phyloP scores from a whole-genome alignment of 2,329 filamentous ascomycete species.

The Pseudopithomyces chartarum region DNA sequence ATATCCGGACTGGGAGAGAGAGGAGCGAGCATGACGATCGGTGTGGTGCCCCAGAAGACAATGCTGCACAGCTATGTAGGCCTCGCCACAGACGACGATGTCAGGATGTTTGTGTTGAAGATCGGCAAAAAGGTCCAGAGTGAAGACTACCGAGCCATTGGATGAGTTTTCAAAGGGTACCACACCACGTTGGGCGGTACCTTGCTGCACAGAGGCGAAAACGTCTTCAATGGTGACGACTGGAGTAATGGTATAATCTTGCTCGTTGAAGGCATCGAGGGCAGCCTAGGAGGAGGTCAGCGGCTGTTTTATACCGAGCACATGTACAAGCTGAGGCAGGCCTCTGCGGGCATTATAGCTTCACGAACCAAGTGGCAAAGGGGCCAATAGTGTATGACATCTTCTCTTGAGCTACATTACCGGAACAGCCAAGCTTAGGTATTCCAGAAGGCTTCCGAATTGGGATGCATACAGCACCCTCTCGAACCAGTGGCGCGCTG shows the following conservation, averaged over 20 bases:
- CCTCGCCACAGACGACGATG: constrained; percentile 79
- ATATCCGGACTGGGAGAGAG: background rate
- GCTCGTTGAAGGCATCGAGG: constrained; percentile 53
- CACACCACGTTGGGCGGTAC: constrained; percentile 71
- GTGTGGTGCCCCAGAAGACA: constrained; percentile 69
- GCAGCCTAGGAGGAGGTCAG: constrained; percentile 53
- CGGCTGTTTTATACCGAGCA: background rate
- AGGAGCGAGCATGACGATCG: constrained; percentile 5
- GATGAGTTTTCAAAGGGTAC: constrained; percentile 96
- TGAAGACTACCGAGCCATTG: constrained; percentile 90
- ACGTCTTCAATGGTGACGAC: constrained; percentile 66
- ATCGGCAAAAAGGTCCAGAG: constrained; percentile 86
- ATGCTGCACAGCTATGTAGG: constrained; percentile 87
- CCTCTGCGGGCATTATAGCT: too few species aligned
- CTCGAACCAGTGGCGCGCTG: background rate
- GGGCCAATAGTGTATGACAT: background rate
- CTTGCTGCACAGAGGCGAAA: constrained; percentile 76
- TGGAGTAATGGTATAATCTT: constrained; percentile 45
- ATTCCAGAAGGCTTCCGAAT: background rate
- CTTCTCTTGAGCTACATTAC: background rate
- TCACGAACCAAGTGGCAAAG: background rate
- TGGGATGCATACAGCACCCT: background rate
- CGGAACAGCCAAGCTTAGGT: background rate
- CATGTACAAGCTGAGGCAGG: background rate
- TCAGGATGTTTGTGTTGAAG: constrained; percentile 66